Evolutionary conservation across 192 early-diverging fungal genomes (phyloP), one percentile per base, ranked within the genome.

Genomic region (Backusella morwellensis): DNA sequence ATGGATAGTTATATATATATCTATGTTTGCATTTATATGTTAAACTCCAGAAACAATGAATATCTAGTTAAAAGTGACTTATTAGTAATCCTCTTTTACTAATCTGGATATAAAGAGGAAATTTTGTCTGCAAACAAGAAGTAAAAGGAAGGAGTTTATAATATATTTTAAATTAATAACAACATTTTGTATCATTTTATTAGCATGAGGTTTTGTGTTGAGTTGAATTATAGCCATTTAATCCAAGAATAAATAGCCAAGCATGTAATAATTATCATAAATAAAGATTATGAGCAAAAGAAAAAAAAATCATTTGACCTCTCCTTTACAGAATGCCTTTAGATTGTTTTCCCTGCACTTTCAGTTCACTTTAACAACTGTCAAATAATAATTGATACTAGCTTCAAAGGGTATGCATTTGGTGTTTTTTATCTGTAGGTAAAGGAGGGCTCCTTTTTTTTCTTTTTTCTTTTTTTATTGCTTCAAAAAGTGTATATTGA

Each of bases 341-440:
- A 63, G 56, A 63, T 63, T 63, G 23, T 4, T 63, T 29, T 63
- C 56, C 56, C 56, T 63, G 56, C 56, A 63, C 56, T 23, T 29
- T 63, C 23, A 63, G 56, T 63, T 63, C 56, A 63, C 23, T 63
- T 63, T 63, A 63, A 63, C 26, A 63, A 63, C 56, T 63, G 56
- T 63, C 56, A 63, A 63, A 63, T 63, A 63, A 29, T 63, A 29
- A 63, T 29, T 11, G 56, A 29, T 63, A 63, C 56, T 63, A 63
- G 12, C 11, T 63, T 12, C 26, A 63, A 63, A 63, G 26, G 23
- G 5, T 23, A 26, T 14, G 26, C 56, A 63, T 63, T 63, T 4
- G 12, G 12, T 63, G 4, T 29, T 63, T 29, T 23, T 26, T 63
- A 63, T 63, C 26, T 63, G 56, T 63, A 29, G 12, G 23, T 14